Conservation (phyloP, 306 rosid genomes). For the Prunus kanzakura region DNA sequence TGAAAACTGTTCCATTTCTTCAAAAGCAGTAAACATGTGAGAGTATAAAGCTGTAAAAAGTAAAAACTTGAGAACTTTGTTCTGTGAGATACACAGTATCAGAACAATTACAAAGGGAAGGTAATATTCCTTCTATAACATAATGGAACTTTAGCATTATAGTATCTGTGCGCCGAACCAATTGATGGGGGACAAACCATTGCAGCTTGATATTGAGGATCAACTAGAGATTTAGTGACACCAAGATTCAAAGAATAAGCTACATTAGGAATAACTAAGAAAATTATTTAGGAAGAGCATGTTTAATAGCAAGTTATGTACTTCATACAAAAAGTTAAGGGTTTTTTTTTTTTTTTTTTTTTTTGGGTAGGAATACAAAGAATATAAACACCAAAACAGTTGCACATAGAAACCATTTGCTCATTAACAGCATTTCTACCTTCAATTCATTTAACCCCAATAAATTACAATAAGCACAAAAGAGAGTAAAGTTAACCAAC, state of each 20-base stretch:
- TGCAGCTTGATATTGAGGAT: not conserved
- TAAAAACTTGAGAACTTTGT: not conserved
- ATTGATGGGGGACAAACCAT: not conserved
- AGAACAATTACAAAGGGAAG: not conserved
- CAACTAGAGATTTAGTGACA: not conserved
- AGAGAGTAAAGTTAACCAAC: not conserved
- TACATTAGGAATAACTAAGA: not conserved
- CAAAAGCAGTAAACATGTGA: not conserved
- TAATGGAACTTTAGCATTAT: not conserved
- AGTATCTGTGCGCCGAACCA: not conserved
- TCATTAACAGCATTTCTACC: not conserved
- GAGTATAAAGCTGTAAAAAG: not conserved
- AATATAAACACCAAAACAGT: not conserved
- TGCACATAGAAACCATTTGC: not conserved
- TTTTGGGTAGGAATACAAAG: not conserved
- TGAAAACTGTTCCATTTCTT: not conserved
- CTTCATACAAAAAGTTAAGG: not conserved
- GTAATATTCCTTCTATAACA: not conserved
- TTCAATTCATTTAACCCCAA: not conserved
- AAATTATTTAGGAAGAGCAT: not conserved
- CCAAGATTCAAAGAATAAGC: not conserved
- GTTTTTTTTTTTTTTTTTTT: too few relatives aligned
- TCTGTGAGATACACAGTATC: not conserved
- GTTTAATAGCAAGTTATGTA: not conserved
- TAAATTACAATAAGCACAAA: not conserved